Evolutionary conservation across 768 basidiomycete species (phyloP).

Genomic region (Kwoniella sp.): DNA sequence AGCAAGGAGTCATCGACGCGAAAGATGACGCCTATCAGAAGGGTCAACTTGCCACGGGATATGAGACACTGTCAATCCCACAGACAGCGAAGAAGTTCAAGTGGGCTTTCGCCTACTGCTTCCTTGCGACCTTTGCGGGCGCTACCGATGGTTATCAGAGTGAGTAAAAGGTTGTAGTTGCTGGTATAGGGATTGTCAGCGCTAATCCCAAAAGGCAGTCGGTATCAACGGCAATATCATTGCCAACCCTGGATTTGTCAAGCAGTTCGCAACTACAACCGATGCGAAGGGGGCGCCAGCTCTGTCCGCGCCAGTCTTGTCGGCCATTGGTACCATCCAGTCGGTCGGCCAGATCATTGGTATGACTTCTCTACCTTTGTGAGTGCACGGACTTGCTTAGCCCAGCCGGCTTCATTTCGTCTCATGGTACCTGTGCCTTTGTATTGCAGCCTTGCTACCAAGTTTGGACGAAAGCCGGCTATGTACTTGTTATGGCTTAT

Average conservation of each 20-base stretch:
- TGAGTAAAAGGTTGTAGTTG: constrained; percentile 12
- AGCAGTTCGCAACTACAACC: constrained; percentile 24
- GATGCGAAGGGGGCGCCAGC: constrained; percentile 10
- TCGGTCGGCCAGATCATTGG: constrained; percentile 36
- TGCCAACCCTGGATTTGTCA: constrained; percentile 34
- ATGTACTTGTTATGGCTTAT: constrained; percentile 30
- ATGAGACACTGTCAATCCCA: constrained; percentile 19
- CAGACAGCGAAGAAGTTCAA: constrained; percentile 24
- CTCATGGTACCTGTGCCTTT: no score
- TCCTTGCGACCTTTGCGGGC: constrained; percentile 27
- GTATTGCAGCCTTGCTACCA: constrained; percentile 15
- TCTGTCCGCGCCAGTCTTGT: constrained; percentile 22
- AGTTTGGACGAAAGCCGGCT: constrained; percentile 29
- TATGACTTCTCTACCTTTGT: constrained; percentile 32
- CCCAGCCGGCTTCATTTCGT: no score
- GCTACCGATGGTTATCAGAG: constrained; percentile 32
- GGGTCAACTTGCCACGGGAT: constrained; percentile 27
- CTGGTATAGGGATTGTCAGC: no score
- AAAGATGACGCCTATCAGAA: constrained; percentile 22
- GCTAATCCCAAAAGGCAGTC: constrained; percentile 1
- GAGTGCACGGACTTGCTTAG: no score
- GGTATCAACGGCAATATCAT: constrained; percentile 38
- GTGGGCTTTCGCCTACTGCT: constrained; percentile 23
- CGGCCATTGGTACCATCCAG: constrained; percentile 34
- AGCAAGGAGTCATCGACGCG: constrained; percentile 8